Conservation (phyloP, 345 rosid species). For the Trapa bicornis region DNA sequence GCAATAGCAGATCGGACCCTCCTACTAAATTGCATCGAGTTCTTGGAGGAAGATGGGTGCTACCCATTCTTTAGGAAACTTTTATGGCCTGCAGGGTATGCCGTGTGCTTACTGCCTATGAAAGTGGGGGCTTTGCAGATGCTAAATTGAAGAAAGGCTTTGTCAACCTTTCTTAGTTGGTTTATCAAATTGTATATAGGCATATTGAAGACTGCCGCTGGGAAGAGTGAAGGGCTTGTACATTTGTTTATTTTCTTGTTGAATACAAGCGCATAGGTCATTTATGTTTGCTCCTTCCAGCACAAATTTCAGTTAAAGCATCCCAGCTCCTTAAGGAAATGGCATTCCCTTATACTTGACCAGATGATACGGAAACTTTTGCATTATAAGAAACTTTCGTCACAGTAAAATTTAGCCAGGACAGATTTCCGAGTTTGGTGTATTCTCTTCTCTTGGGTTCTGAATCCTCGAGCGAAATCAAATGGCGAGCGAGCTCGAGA, state of each 20-base stretch:
- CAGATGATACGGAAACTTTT: no score
- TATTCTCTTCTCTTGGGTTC: no score
- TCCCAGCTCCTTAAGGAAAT: no score
- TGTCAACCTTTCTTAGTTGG: background rate
- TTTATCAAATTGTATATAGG: background rate
- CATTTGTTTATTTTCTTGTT: background rate
- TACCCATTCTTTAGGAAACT: background rate
- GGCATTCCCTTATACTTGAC: no score
- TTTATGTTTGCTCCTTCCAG: background rate
- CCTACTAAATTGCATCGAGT: background rate
- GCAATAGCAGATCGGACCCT: background rate
- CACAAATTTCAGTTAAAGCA: no score
- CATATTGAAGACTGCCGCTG: background rate
- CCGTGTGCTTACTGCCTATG: background rate
- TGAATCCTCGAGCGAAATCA: background rate
- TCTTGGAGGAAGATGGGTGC: background rate
- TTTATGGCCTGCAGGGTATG: background rate
- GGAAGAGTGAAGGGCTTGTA: background rate
- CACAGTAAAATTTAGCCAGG: no score
- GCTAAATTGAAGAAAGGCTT: background rate
- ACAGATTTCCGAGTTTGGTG: no score
- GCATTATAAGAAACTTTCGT: no score
- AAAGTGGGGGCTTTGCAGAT: background rate
- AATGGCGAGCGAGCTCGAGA: constrained; percentile 37
- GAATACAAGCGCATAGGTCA: background rate